These are phyloP conservation scores for Salvia hispanica DNA, from an alignment of 257 asterid genomes.

Conservation along the genomic window DNA sequence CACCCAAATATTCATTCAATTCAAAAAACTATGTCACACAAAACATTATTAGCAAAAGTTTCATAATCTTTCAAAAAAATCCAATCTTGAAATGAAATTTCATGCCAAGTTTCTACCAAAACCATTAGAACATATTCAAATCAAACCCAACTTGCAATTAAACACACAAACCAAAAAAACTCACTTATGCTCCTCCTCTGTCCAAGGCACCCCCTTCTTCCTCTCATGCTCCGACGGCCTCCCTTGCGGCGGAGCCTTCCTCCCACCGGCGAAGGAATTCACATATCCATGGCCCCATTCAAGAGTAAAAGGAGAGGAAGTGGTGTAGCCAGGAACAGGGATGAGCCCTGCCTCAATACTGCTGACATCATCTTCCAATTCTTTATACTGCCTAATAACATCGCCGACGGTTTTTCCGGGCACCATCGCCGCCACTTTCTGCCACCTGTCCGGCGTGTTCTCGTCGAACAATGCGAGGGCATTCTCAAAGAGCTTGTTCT, in stretches of 20 bases:
- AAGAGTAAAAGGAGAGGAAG: conserved; percentile 67
- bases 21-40: too few relatives aligned
- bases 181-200: conserved; percentile 94
- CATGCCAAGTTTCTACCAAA: not conserved
- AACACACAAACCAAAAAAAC: conserved; percentile 26
- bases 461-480: conserved; percentile 87
- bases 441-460: conserved; percentile 89
- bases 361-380: conserved; percentile 83
- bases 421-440: conserved; percentile 82
- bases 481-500: conserved; percentile 88
- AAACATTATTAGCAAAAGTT: not conserved
- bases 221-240: conserved; percentile 81
- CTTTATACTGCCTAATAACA: conserved; percentile 77
- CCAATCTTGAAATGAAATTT: not conserved
- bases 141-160: conserved; percentile 4
- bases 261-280: conserved; percentile 50
- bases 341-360: conserved; percentile 86
- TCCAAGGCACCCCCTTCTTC: conserved; percentile 97
- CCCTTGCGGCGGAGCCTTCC: conserved; percentile 47
- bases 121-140: not conserved
- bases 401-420: conserved; percentile 83
- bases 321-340: conserved; percentile 71
- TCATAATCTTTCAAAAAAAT: not conserved
- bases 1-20: too few relatives aligned
- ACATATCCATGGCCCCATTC: conserved; percentile 75